Conservation (phyloP, 2,329 filamentous ascomycete species). For the Thelonectria discophora region DNA sequence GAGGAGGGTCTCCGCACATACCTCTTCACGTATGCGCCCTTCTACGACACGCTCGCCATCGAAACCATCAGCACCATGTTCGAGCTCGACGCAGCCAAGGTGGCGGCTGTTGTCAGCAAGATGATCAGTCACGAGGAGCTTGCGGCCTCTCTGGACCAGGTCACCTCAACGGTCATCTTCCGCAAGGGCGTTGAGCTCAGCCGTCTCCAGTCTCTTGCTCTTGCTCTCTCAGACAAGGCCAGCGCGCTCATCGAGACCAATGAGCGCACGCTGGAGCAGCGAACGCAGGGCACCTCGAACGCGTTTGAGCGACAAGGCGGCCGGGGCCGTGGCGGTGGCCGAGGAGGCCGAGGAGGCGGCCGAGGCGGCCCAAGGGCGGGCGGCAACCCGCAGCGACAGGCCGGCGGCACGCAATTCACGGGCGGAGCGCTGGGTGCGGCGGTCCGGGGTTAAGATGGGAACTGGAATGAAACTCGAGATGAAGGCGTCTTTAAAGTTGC, state of each 20-base stretch:
- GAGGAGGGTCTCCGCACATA: constrained; percentile 98
- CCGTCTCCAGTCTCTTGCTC: constrained; percentile 91
- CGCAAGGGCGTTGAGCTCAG: constrained; percentile 98
- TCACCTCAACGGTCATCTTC: constrained; percentile 98
- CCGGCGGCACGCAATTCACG: constrained; percentile 81
- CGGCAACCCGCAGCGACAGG: constrained; percentile 70
- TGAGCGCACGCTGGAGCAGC: constrained; percentile 95
- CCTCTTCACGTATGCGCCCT: constrained; percentile 98
- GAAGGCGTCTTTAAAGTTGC: constrained; percentile 44
- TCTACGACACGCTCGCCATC: constrained; percentile 95
- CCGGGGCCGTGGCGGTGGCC: constrained; percentile 73
- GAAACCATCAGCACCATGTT: constrained; percentile 92
- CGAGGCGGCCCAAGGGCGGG: constrained; percentile 67
- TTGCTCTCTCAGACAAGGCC: constrained; percentile 95
- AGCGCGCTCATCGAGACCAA: constrained; percentile 96
- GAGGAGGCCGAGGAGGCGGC: constrained; percentile 69
- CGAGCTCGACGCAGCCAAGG: constrained; percentile 89
- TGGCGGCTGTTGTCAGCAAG: constrained; percentile 94
- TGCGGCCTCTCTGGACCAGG: constrained; percentile 94
- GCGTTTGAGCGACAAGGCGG: constrained; percentile 94
- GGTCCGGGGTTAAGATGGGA: constrained; percentile 62
- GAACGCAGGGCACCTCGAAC: constrained; percentile 94
- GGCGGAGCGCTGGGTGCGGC: constrained; percentile 79
- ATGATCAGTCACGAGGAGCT: constrained; percentile 99
- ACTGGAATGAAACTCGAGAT: constrained; percentile 41